phyloP scores from a whole-genome alignment of 176 grass and related monocot species.

The Panicum miliaceum region DNA sequence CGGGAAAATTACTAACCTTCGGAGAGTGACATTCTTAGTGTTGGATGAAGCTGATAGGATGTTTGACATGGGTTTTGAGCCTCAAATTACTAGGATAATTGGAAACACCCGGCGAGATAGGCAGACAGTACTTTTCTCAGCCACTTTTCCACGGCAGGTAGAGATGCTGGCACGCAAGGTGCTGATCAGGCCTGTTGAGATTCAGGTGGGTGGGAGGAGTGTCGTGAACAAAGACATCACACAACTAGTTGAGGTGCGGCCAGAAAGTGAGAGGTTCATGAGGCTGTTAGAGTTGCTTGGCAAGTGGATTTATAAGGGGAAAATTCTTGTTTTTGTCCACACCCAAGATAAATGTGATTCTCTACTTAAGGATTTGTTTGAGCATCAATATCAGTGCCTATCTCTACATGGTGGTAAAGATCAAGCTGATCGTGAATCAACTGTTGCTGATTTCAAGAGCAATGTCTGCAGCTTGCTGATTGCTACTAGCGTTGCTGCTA shows the following conservation, averaged over 20 bases:
- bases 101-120: conserved; percentile 82
- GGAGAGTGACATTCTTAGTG: conserved; percentile 93
- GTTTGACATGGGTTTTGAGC: conserved; percentile 99
- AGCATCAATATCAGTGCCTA: conserved; percentile 88
- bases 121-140: conserved; percentile 94
- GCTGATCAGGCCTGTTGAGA: conserved; percentile 82
- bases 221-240: conserved; percentile 95
- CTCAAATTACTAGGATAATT: conserved; percentile 87
- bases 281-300: conserved; percentile 88
- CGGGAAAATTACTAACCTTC: conserved; percentile 94
- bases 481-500: conserved; percentile 86
- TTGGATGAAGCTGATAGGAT: conserved; percentile 99
- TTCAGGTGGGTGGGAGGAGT: conserved; percentile 94
- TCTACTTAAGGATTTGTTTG: conserved; percentile 86
- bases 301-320: conserved; percentile 88
- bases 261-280: conserved; percentile 77
- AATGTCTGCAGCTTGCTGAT: conserved; percentile 90
- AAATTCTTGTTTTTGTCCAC: conserved; percentile 98
- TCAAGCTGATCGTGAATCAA: conserved; percentile 94
- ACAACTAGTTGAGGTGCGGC: conserved; percentile 85
- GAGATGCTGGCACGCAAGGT: conserved; percentile 87
- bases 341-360: conserved; percentile 99
- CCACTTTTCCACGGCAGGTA: conserved; percentile 93
- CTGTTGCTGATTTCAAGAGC: conserved; percentile 89
- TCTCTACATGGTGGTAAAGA: conserved; percentile 93